Percentiles rank a stretch among this genome's conserved stretches.
Evolutionary conservation across 2,329 filamentous ascomycete genomes (phyloP).

Genomic region (Colletotrichum paranaense): DNA sequence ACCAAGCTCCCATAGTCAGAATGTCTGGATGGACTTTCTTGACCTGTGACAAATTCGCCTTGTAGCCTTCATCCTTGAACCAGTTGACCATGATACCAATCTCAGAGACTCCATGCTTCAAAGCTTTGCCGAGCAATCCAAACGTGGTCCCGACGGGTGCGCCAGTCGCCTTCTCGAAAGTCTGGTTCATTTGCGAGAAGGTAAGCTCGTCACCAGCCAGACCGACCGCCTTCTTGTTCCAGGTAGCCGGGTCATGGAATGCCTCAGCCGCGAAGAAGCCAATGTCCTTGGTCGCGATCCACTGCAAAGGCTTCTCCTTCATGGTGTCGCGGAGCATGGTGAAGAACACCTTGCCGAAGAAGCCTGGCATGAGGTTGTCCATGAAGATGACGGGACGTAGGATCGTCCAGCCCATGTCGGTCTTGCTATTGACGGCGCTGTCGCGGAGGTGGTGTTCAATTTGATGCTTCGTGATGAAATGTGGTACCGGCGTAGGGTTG

Average conservation of each 20-base stretch:
- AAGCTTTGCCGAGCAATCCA: slow-evolving; percentile 8
- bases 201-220: slow-evolving; percentile 59
- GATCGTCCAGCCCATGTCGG: slow-evolving; percentile 68
- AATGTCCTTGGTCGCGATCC: slow-evolving; percentile 55
- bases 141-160: background rate
- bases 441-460: slow-evolving; percentile 72
- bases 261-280: slow-evolving; percentile 57
- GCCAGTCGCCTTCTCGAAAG: background rate
- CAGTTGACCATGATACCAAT: slow-evolving; percentile 8
- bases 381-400: slow-evolving; percentile 72
- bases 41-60: background rate
- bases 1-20: slow-evolving; percentile 6
- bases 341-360: slow-evolving; percentile 48
- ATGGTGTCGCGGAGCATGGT: slow-evolving; percentile 40
- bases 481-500: slow-evolving; percentile 64
- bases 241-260: slow-evolving; percentile 49
- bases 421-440: slow-evolving; percentile 46
- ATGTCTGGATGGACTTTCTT: slow-evolving; percentile 11
- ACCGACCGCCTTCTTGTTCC: slow-evolving; percentile 45
- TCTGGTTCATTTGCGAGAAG: slow-evolving; percentile 33
- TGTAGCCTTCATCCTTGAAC: slow-evolving; percentile 21
- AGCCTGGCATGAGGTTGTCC: slow-evolving; percentile 58
- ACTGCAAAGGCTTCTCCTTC: slow-evolving; percentile 49
- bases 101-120: slow-evolving; percentile 1
- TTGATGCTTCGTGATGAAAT: slow-evolving; percentile 71